Evolutionary conservation across 306 rosid species (phyloP).

Genomic region (Sechiopsis laciniata): DNA sequence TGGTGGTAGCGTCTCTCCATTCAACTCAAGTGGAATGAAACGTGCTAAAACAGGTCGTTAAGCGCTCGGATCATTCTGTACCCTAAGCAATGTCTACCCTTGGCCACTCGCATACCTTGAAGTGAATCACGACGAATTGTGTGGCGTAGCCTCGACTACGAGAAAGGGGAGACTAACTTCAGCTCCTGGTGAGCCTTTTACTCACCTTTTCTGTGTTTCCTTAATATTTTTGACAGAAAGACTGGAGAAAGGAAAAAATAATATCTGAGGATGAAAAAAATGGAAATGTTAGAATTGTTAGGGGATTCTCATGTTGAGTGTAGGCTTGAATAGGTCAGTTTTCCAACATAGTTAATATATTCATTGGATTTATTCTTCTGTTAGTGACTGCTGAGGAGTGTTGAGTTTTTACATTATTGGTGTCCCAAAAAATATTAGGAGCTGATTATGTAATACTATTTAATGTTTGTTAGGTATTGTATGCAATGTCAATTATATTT

Average conservation of each 20-base stretch:
- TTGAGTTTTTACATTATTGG: conserved; percentile 43
- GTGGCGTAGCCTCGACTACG: neutral
- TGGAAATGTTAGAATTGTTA: neutral
- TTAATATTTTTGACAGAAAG: conserved; percentile 15
- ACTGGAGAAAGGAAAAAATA: neutral
- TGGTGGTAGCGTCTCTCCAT: conserved; percentile 80
- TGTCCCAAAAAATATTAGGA: neutral
- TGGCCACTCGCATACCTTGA: neutral
- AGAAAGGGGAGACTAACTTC: conserved; percentile 12
- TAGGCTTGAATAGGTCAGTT: conserved; percentile 31
- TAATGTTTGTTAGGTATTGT: conserved; percentile 33
- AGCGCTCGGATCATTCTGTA: conserved; percentile 14
- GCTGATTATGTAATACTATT: conserved; percentile 4
- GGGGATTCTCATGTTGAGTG: conserved; percentile 37
- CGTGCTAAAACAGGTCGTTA: conserved; percentile 88
- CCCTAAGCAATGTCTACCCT: conserved; percentile 9
- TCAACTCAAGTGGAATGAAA: conserved; percentile 92
- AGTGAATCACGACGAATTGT: neutral
- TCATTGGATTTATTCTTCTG: conserved; percentile 98
- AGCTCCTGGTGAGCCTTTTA: conserved; percentile 17
- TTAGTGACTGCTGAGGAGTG: conserved; percentile 40
- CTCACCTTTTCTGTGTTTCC: conserved; percentile 10
- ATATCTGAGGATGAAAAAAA: neutral
- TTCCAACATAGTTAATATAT: conserved; percentile 30
- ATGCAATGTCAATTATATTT: conserved; percentile 25